Percentiles rank a stretch among this genome's conserved stretches.
Evolutionary conservation across 495 filamentous ascomycete genomes (phyloP).

Genomic region (Neurospora sp.): DNA sequence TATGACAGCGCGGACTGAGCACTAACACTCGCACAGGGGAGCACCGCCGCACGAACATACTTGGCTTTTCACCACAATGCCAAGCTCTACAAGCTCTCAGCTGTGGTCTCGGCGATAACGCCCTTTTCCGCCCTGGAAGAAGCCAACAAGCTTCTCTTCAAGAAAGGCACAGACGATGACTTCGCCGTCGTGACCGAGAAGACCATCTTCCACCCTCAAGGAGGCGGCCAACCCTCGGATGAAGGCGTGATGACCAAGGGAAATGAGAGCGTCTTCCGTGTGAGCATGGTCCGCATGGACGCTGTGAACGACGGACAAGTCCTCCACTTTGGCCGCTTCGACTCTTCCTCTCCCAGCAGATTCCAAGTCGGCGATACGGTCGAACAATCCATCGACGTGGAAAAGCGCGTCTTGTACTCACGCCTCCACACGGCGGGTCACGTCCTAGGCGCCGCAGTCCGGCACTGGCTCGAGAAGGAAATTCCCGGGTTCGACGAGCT

Average conservation of each 20-base stretch:
- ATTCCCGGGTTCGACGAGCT: constrained; percentile 44
- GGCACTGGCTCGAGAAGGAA: constrained; percentile 39
- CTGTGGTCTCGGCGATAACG: constrained; percentile 32
- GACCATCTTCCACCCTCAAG: constrained; percentile 61
- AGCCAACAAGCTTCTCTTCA: constrained; percentile 39
- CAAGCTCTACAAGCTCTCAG: constrained; percentile 34
- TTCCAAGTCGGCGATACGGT: constrained; percentile 32
- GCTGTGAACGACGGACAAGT: constrained; percentile 36
- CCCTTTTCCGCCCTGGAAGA: constrained; percentile 37
- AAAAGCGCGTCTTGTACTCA: constrained; percentile 46
- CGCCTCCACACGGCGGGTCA: constrained; percentile 57
- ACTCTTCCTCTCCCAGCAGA: constrained; percentile 1
- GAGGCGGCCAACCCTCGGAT: constrained; percentile 56
- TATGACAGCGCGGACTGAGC: neutral
- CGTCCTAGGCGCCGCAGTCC: constrained; percentile 48
- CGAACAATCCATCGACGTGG: constrained; percentile 41
- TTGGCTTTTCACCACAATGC: constrained; percentile 47
- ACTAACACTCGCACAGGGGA: constrained; percentile 2
- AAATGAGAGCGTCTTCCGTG: constrained; percentile 29
- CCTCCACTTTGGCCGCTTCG: constrained; percentile 49
- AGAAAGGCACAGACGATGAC: constrained; percentile 25
- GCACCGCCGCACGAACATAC: constrained; percentile 29
- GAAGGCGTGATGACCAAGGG: constrained; percentile 37
- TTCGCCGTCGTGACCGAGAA: constrained; percentile 43
- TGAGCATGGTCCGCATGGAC: constrained; percentile 41